Conservation (phyloP, 352 stramenopile genomes). For the Phytophthora syringae region DNA sequence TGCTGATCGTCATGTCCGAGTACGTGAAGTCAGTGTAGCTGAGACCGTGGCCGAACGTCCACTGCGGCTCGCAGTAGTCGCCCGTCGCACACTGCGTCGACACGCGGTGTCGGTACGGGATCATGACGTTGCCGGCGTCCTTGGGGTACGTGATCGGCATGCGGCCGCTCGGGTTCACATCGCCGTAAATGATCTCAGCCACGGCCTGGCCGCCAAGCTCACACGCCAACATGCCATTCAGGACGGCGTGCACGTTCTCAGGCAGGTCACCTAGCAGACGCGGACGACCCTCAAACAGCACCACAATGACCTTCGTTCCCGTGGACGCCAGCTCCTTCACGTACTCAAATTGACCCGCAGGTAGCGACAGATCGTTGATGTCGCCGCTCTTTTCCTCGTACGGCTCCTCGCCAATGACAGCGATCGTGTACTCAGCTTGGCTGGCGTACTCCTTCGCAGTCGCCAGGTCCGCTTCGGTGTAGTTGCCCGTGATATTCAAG, state of each 20-base stretch:
- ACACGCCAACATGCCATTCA: conserved; percentile 57
- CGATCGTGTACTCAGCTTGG: conserved; percentile 13
- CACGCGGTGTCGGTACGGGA: conserved; percentile 16
- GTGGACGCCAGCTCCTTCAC: conserved; percentile 18
- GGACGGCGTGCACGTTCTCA: conserved; percentile 61
- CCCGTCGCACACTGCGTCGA: conserved; percentile 13
- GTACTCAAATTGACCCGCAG: conserved; percentile 70
- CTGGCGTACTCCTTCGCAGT: conserved; percentile 51
- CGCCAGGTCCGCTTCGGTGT: conserved; percentile 42
- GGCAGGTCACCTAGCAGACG: conserved; percentile 61
- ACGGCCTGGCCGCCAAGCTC: conserved; percentile 43
- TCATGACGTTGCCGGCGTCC: conserved; percentile 14
- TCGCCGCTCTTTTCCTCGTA: conserved; percentile 87
- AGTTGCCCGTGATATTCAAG: conserved; percentile 24
- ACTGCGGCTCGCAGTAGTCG: conserved; percentile 40
- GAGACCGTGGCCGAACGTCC: conserved; percentile 57
- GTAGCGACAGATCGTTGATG: conserved; percentile 67
- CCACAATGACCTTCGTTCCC: conserved; percentile 71
- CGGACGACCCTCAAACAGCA: conserved; percentile 77
- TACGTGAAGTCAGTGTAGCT: conserved; percentile 70
- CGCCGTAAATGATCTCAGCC: conserved; percentile 16
- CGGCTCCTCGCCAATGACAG: conserved; percentile 67
- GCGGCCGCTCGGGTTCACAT: conserved; percentile 10
- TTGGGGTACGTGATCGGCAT: conserved; percentile 17
- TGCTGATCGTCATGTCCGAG: conserved; percentile 39